phyloP scores from a whole-genome alignment of 768 basidiomycete species.

The Psilocybe sp. region DNA sequence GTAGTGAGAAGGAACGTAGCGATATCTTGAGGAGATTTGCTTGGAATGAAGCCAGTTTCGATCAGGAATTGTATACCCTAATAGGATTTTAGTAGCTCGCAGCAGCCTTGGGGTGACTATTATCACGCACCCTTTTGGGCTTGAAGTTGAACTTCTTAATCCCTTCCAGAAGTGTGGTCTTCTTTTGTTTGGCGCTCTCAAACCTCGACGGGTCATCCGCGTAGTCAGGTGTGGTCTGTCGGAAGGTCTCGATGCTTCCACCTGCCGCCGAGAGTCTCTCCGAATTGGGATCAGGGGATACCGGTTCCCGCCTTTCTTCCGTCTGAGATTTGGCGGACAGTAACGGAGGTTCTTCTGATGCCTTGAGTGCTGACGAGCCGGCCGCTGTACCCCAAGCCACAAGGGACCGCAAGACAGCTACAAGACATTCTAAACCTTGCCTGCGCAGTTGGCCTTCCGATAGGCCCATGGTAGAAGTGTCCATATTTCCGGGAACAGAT shows the following conservation, averaged over 20 bases:
- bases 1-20: constrained; percentile 83
- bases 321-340: constrained; percentile 41
- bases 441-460: constrained; percentile 84
- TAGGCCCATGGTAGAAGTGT: constrained; percentile 63
- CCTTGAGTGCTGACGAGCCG: constrained; percentile 34
- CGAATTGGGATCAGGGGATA: constrained; percentile 54
- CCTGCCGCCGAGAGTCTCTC: constrained; percentile 50
- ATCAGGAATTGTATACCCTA: constrained; percentile 89
- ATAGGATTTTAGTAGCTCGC: not conserved
- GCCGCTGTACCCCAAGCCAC: constrained; percentile 83
- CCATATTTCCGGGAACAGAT: constrained; percentile 62
- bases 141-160: constrained; percentile 98
- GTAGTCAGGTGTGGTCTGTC: constrained; percentile 74
- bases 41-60: constrained; percentile 83
- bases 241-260: constrained; percentile 51
- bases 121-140: constrained; percentile 78
- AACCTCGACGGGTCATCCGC: constrained; percentile 90
- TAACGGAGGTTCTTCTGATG: constrained; percentile 35
- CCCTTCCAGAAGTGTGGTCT: constrained; percentile 91
- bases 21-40: constrained; percentile 68
- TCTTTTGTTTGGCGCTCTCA: constrained; percentile 94
- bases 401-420: constrained; percentile 82
- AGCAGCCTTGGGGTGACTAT: not conserved
- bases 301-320: constrained; percentile 56
- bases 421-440: constrained; percentile 94